Percentiles rank a stretch among this genome's conserved stretches.
phyloP scores from a whole-genome alignment of 352 stramenopile species.

The Globisporangium okanoganense region DNA sequence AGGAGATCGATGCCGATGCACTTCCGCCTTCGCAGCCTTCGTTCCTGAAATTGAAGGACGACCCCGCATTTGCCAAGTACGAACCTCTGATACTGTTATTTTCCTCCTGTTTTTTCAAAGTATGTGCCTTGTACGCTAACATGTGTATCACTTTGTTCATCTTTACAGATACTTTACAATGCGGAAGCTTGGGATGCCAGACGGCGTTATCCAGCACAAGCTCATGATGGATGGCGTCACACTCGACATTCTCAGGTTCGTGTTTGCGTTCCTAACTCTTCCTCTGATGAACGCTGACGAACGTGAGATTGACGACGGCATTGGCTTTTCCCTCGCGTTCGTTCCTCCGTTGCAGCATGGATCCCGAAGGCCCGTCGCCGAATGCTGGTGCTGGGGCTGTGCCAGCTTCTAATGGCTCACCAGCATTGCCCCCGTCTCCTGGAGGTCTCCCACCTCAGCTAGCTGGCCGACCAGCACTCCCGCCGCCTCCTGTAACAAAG shows the following conservation, averaged over 20 bases:
- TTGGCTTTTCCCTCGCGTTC: no score
- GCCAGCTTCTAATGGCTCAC: neutral
- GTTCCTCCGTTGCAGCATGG: conserved; percentile 45
- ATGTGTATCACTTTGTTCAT: conserved; percentile 2
- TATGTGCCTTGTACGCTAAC: neutral
- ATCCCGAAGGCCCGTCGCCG: conserved; percentile 70
- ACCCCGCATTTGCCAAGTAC: conserved; percentile 72
- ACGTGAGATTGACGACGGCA: neutral
- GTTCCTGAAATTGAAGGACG: conserved; percentile 79
- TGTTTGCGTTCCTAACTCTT: neutral
- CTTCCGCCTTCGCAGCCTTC: conserved; percentile 16
- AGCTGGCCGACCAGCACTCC: conserved; percentile 34
- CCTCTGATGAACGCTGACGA: neutral
- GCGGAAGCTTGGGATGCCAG: conserved; percentile 74
- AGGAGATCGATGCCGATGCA: conserved; percentile 31
- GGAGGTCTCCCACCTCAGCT: conserved; percentile 25
- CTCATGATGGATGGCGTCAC: conserved; percentile 74
- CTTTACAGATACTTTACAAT: conserved; percentile 78
- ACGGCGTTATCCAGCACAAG: conserved; percentile 79
- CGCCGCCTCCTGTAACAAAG: conserved; percentile 35
- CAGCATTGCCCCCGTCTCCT: conserved; percentile 29
- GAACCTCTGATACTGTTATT: neutral
- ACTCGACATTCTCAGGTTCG: conserved; percentile 59
- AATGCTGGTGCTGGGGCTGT: conserved; percentile 28
- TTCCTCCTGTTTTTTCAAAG: neutral